Percentiles rank a stretch among this genome's conserved stretches.
Evolutionary conservation across 768 basidiomycete genomes (phyloP).

Genomic region (Trichaptum fuscoviolaceum): DNA sequence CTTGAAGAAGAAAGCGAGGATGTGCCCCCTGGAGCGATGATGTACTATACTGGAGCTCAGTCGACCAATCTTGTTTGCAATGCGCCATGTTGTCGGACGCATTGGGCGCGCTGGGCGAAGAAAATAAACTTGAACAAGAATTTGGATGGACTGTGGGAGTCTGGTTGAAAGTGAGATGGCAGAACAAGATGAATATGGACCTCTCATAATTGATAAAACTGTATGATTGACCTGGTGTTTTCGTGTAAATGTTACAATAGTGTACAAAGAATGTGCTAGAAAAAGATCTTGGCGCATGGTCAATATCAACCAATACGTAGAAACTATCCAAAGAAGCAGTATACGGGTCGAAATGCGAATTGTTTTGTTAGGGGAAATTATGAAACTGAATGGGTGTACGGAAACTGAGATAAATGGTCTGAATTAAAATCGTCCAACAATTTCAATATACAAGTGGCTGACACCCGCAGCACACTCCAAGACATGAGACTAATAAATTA

Average conservation of each 20-base stretch:
- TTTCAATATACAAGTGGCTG: neutral
- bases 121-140: neutral
- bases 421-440: constrained; percentile 1
- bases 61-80: neutral
- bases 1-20: neutral
- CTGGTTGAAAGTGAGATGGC: neutral
- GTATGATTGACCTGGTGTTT: too few species aligned
- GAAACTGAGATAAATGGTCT: neutral
- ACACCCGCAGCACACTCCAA: neutral
- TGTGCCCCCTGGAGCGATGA: neutral
- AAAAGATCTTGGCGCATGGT: too few species aligned
- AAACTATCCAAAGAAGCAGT: neutral
- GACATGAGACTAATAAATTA: neutral
- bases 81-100: neutral
- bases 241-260: too few species aligned
- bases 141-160: neutral
- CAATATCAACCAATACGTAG: too few species aligned
- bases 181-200: neutral
- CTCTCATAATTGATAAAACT: too few species aligned
- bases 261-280: too few species aligned
- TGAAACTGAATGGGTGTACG: neutral
- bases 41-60: neutral
- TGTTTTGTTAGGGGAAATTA: neutral
- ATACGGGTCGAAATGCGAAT: neutral
- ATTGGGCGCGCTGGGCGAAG: neutral